phyloP scores from a whole-genome alignment of 2,329 filamentous ascomycete species.

The Fusarium concolor region DNA sequence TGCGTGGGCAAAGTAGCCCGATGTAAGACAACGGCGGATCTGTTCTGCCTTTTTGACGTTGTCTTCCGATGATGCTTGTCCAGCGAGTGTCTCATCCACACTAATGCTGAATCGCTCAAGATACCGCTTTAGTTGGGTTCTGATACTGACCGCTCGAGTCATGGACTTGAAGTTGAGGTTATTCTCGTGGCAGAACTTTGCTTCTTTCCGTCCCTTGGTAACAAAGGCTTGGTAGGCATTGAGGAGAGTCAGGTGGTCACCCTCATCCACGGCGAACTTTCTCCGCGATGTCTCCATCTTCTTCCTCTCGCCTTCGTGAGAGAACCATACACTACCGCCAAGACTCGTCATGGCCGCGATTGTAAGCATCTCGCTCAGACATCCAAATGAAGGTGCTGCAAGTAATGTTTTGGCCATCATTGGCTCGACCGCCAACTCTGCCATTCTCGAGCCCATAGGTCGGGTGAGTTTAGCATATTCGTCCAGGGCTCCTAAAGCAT shows the following conservation, averaged over 20 bases:
- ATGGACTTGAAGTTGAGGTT: conserved; percentile 88
- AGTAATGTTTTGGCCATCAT: conserved; percentile 95
- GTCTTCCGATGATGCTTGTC: conserved; percentile 49
- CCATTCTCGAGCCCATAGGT: conserved; percentile 90
- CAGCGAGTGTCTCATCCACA: conserved; percentile 71
- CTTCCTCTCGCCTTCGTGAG: conserved; percentile 81
- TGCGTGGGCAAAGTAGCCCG: conserved; percentile 92
- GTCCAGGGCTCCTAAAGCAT: conserved; percentile 86
- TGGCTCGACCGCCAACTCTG: conserved; percentile 90
- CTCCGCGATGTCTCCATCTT: conserved; percentile 78
- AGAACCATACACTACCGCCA: conserved; percentile 85
- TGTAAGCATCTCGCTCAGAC: conserved; percentile 85
- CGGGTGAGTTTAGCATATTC: conserved; percentile 90
- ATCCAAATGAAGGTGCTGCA: conserved; percentile 78
- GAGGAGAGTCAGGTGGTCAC: conserved; percentile 90
- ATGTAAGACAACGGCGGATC: conserved; percentile 85
- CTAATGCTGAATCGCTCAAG: conserved; percentile 85
- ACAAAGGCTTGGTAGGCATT: conserved; percentile 95
- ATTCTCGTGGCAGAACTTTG: conserved; percentile 88
- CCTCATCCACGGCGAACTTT: conserved; percentile 91
- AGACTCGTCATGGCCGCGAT: conserved; percentile 95
- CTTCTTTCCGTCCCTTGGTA: conserved; percentile 82
- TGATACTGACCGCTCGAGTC: conserved; percentile 83
- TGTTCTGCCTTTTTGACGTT: conserved; percentile 68
- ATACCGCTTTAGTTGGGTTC: conserved; percentile 86